These are phyloP conservation scores for Trichosporon sp. DNA, from an alignment of 1,284 basidiomycete species.

Conservation along the genomic window DNA sequence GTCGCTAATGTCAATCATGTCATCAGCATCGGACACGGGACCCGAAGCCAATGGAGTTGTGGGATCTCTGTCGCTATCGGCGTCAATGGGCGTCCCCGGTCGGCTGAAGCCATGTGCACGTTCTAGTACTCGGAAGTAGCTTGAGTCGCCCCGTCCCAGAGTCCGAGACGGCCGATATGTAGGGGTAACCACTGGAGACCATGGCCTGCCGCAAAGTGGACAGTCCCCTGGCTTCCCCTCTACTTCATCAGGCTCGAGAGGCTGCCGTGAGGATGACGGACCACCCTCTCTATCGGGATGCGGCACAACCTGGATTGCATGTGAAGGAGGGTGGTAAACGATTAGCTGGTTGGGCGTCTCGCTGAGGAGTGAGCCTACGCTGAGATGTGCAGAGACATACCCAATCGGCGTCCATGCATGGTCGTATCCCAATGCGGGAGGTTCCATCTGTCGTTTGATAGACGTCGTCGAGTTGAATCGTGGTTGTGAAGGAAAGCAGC, in stretches of 20 bases:
- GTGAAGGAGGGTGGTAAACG: slow-evolving; percentile 77
- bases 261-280: background rate
- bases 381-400: slow-evolving; percentile 5
- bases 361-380: slow-evolving; percentile 16
- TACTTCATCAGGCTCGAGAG: background rate
- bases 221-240: slow-evolving; percentile 14
- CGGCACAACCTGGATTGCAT: slow-evolving; percentile 63
- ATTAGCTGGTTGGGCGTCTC: slow-evolving; percentile 74
- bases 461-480: background rate
- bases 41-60: background rate
- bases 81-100: slow-evolving; percentile 28
- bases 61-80: background rate
- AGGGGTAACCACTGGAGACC: background rate
- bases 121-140: slow-evolving; percentile 43
- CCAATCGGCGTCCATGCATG: slow-evolving; percentile 28
- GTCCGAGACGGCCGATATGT: background rate
- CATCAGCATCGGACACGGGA: slow-evolving; percentile 4
- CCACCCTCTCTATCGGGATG: slow-evolving; percentile 6
- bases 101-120: slow-evolving; percentile 40
- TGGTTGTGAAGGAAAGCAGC: background rate
- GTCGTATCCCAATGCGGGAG: background rate
- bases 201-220: slow-evolving; percentile 34
- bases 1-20: slow-evolving; percentile 18
- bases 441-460: background rate
- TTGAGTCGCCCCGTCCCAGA: background rate